These are phyloP conservation scores for Rhodotorula sp. DNA, from an alignment of 1,284 basidiomycete species.

Conservation along the genomic window DNA sequence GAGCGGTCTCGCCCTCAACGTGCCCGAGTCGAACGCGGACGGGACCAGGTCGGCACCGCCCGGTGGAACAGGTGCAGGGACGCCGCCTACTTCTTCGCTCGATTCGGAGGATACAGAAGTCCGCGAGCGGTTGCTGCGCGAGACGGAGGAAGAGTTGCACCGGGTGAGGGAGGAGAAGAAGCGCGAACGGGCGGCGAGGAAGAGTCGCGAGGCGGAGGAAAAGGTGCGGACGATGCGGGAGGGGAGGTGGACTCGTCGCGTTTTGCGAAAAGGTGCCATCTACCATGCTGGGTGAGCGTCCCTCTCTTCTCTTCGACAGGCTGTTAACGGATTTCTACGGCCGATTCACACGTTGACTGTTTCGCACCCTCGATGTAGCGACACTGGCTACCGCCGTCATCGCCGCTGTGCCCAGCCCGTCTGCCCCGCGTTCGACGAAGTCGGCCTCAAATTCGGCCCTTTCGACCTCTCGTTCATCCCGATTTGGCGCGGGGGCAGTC, in stretches of 20 bases:
- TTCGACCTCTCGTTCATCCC: slow-evolving; percentile 46
- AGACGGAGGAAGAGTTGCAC: neutral
- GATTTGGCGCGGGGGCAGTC: slow-evolving; percentile 45
- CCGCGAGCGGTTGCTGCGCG: neutral
- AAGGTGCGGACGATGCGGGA: neutral
- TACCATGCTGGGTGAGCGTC: slow-evolving; percentile 40
- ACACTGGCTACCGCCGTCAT: slow-evolving; percentile 44
- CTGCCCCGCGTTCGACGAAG: slow-evolving; percentile 45
- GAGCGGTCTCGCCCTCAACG: neutral
- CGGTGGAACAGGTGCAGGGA: neutral
- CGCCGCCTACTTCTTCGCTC: neutral
- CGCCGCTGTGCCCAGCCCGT: slow-evolving; percentile 29
- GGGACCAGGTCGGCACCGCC: neutral
- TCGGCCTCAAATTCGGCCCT: slow-evolving; percentile 43
- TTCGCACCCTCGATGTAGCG: neutral
- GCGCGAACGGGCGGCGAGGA: neutral
- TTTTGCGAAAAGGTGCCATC: slow-evolving; percentile 33
- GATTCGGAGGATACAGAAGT: neutral
- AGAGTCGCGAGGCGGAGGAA: neutral
- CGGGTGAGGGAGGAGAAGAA: slow-evolving; percentile 3
- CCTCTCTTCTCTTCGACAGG: neutral
- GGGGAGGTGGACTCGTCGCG: slow-evolving; percentile 7
- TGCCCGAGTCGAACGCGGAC: neutral
- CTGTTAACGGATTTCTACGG: neutral
- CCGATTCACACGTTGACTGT: neutral